These are phyloP conservation scores for Helianthus tuberosus DNA, from an alignment of 129 eudicot genomes.

Conservation along the genomic window DNA sequence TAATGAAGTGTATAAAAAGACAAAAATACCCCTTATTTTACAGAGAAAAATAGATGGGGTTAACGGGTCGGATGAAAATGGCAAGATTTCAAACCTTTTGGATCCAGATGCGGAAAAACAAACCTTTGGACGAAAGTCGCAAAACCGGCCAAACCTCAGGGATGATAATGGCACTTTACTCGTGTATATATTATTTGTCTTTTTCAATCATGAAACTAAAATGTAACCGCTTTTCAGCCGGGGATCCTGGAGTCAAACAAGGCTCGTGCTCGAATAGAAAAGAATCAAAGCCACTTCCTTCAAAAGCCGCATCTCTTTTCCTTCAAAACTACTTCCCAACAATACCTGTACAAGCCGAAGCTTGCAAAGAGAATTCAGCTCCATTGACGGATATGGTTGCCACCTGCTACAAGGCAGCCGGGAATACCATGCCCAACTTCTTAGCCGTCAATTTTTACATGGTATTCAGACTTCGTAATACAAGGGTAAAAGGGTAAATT, in stretches of 20 bases:
- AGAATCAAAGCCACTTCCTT: slow-evolving; percentile 83
- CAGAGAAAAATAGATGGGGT: too few species aligned
- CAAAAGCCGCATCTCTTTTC: slow-evolving; percentile 76
- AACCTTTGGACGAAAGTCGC: too few species aligned
- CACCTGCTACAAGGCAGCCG: slow-evolving; percentile 83
- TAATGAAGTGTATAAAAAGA: too few species aligned
- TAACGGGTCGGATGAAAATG: too few species aligned
- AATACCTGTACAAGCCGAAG: slow-evolving; percentile 70
- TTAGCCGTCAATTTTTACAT: slow-evolving; percentile 93
- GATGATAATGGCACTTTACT: too few species aligned
- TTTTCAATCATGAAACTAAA: slow-evolving; percentile 1
- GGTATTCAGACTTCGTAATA: slow-evolving; percentile 47
- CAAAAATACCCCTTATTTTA: too few species aligned
- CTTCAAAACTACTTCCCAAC: slow-evolving; percentile 92
- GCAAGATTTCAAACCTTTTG: too few species aligned
- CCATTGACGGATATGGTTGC: slow-evolving; percentile 70
- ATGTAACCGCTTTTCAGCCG: slow-evolving; percentile 64
- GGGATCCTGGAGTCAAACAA: slow-evolving; percentile 80
- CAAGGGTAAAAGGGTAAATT: slow-evolving; percentile 10
- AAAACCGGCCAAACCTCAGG: too few species aligned
- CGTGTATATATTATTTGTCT: background rate
- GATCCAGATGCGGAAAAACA: too few species aligned
- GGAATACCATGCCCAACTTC: slow-evolving; percentile 85
- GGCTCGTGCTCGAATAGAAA: slow-evolving; percentile 86
- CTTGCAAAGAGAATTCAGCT: slow-evolving; percentile 92